phyloP scores from a whole-genome alignment of 2,329 filamentous ascomycete species.

The Ceratocystis albifundus region DNA sequence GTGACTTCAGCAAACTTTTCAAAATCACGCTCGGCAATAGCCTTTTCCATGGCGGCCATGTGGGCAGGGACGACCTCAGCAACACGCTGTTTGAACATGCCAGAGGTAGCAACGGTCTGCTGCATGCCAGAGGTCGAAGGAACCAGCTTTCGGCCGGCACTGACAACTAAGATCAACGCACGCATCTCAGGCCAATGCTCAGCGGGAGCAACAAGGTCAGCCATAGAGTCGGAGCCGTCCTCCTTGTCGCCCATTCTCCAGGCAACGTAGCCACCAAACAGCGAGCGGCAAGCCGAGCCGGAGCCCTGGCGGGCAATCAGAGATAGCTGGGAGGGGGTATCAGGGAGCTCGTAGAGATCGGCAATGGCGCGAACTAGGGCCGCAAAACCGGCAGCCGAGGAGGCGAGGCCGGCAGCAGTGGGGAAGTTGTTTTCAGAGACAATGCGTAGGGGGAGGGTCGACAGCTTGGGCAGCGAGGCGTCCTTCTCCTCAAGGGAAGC shows the following conservation, averaged over 20 bases:
- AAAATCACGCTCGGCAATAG: slow-evolving; percentile 70
- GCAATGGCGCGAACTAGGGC: slow-evolving; percentile 75
- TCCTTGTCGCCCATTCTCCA: slow-evolving; percentile 69
- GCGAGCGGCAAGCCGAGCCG: slow-evolving; percentile 81
- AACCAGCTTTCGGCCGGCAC: slow-evolving; percentile 90
- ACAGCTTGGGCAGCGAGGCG: slow-evolving; percentile 68
- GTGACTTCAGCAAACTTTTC: slow-evolving; percentile 76
- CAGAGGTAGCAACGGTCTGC: slow-evolving; percentile 81
- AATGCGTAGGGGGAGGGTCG: slow-evolving; percentile 63
- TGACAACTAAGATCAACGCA: slow-evolving; percentile 80
- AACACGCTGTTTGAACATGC: slow-evolving; percentile 71
- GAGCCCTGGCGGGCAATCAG: slow-evolving; percentile 87
- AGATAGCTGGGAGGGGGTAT: slow-evolving; percentile 71
- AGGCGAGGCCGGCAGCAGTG: slow-evolving; percentile 80
- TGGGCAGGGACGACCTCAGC: slow-evolving; percentile 64
- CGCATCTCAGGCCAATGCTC: slow-evolving; percentile 94
- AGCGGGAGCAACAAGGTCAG: slow-evolving; percentile 77
- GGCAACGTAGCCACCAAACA: slow-evolving; percentile 92
- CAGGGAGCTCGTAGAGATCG: slow-evolving; percentile 75
- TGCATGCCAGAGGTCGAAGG: slow-evolving; percentile 93
- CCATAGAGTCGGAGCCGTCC: slow-evolving; percentile 78
- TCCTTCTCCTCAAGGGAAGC: slow-evolving; percentile 61
- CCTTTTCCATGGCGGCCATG: slow-evolving; percentile 76
- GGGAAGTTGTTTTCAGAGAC: slow-evolving; percentile 99
- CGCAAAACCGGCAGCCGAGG: slow-evolving; percentile 58